Evolutionary conservation across 495 filamentous ascomycete species (phyloP), one percentile per base, ranked within the genome.

Genomic region (Tuber indicum): DNA sequence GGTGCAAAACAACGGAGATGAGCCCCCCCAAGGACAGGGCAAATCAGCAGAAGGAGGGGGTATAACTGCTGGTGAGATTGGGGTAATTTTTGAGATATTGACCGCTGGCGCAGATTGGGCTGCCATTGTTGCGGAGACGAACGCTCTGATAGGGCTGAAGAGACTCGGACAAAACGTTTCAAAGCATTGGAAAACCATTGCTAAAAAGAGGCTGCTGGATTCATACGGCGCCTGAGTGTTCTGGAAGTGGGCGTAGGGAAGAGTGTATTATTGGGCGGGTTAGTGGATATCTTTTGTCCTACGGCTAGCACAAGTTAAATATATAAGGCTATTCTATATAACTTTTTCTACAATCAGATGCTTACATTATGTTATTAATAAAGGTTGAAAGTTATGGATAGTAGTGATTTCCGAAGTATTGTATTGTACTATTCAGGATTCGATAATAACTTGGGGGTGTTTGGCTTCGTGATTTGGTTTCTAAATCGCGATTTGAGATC

Each of bases 51-150:
- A 66, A 66, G 58, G 58, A 66, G 58, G 58, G 26, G 26, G 58
- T 66, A 66, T 66, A 66, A 66, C 58, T 66, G 58, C 58, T 16
- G 58, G 58, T 66, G 58, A 66, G 16, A 66, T 66, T 36, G 58
- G 58, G 26, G 32, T 66, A 19, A 66, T 66, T 36, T 66, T 66
- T 26, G 58, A 66, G 3, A 36, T 12, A 3, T 66, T 66, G 58
- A 66, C 26, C 0, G 58, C 58, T 8, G 58, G 17, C 10, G 58
- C 26, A 36, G 58, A 66, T 36, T 66, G 58, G 58, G 4, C 58
- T 17, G 58, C 58, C 26, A 19, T 66, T 36, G 58, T 66, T 6
- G 26, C 58, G 26, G 32, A 66, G 26, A 66, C 58, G 26, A 66
- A 66, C 16, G 26, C 58, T 66, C 26, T 66, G 14, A 17, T 66